phyloP scores from a whole-genome alignment of 306 rosid genomes.

The Biancaea sappan region DNA sequence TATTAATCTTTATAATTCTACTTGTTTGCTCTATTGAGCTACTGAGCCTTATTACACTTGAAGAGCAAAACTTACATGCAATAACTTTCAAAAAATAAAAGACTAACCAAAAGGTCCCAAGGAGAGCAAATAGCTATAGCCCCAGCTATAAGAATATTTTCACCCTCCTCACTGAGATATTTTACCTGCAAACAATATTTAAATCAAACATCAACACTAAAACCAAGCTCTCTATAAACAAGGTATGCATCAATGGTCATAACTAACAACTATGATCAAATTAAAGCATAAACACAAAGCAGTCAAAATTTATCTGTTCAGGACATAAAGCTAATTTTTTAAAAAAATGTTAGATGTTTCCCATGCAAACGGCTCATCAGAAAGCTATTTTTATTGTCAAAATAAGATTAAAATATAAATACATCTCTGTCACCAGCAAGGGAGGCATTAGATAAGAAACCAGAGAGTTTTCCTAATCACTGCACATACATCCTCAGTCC shows the following conservation, averaged over 20 bases:
- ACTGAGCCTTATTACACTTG: no score
- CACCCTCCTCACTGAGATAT: constrained; percentile 95
- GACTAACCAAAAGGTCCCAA: constrained; percentile 97
- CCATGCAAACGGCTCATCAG: not conserved
- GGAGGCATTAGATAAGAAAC: constrained; percentile 9
- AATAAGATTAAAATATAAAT: not conserved
- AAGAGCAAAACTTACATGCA: constrained; percentile 13
- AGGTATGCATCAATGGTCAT: constrained; percentile 7
- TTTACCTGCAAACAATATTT: constrained; percentile 64
- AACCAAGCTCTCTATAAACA: constrained; percentile 22
- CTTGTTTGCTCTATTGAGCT: no score
- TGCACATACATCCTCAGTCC: no score
- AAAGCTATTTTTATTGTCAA: not conserved
- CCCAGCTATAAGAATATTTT: constrained; percentile 74
- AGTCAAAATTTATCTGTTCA: constrained; percentile 6
- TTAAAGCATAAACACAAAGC: constrained; percentile 13
- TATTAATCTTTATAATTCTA: no score
- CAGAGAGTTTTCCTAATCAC: no score
- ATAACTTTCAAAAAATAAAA: constrained; percentile 31
- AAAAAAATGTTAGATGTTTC: not conserved
- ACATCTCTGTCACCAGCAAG: not conserved
- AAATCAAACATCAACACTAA: constrained; percentile 29
- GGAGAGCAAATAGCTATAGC: constrained; percentile 93
- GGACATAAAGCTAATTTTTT: not conserved
- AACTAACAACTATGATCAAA: constrained; percentile 6